Conservation (phyloP, 2,329 filamentous ascomycete species). For the Penicillium corylophilum region DNA sequence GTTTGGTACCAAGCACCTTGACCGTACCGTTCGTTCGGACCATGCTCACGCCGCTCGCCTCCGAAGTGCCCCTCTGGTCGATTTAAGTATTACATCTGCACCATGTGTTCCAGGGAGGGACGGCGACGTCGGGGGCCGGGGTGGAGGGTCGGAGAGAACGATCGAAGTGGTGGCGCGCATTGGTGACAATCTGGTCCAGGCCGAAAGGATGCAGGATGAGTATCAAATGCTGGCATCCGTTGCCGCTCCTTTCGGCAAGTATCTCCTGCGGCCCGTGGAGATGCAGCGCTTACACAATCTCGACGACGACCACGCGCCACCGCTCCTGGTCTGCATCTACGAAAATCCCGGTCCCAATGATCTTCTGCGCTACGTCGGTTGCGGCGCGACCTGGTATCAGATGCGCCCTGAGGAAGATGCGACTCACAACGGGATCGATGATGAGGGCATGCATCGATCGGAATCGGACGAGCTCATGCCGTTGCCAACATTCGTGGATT, state of each 20-base stretch:
- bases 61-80: not conserved
- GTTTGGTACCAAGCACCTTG: not conserved
- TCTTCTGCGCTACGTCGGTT: not conserved
- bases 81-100: not conserved
- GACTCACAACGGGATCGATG: not conserved
- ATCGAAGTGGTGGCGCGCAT: constrained; percentile 3
- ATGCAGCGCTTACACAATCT: not conserved
- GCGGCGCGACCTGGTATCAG: not conserved
- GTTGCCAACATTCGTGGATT: not conserved
- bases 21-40: not conserved
- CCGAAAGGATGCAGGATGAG: constrained; percentile 1
- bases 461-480: not conserved
- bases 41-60: not conserved
- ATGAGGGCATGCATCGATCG: not conserved
- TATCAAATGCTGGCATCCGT: constrained; percentile 2
- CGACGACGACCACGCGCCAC: not conserved
- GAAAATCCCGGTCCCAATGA: not conserved
- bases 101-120: not conserved
- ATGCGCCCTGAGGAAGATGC: not conserved
- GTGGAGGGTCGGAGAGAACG: not conserved
- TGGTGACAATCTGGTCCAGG: not conserved
- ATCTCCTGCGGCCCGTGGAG: constrained; percentile 1
- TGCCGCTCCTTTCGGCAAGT: not conserved
- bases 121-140: not conserved
- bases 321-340: not conserved